Evolutionary conservation across 805 yeast genomes (phyloP).

Genomic region (Ascoidea rubescens): DNA sequence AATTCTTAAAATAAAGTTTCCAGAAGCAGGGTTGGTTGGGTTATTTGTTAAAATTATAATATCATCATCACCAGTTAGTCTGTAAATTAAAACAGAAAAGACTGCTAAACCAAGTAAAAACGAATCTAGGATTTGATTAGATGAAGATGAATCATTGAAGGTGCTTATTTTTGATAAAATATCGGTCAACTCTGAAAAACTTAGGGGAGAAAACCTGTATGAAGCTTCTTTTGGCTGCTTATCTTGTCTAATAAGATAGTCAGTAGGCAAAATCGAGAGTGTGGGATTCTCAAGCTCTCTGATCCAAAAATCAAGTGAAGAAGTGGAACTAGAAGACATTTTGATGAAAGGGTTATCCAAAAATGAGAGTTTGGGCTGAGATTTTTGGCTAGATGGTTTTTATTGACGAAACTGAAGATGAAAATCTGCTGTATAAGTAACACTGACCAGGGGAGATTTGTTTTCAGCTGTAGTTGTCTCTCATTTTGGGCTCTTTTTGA

Average conservation of each 20-base stretch:
- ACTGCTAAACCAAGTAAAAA: conserved; percentile 49
- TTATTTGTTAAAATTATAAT: conserved; percentile 70
- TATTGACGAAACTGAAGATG: no score
- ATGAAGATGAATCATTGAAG: conserved; percentile 10
- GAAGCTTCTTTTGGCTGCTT: conserved; percentile 55
- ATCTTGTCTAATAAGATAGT: conserved; percentile 64
- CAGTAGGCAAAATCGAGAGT: conserved; percentile 77
- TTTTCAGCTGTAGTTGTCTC: no score
- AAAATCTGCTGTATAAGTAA: no score
- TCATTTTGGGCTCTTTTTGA: no score
- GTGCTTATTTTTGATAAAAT: not conserved
- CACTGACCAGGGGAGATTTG: no score
- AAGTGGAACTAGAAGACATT: conserved; percentile 10
- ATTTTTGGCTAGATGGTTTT: no score
- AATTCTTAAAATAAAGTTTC: conserved; percentile 50
- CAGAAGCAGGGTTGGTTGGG: conserved; percentile 15
- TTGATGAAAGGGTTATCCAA: no score
- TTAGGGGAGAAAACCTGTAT: conserved; percentile 22
- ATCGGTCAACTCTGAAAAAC: not conserved
- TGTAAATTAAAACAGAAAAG: conserved; percentile 55
- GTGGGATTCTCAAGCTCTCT: conserved; percentile 64
- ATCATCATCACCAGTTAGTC: conserved; percentile 91
- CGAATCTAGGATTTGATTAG: conserved; percentile 15
- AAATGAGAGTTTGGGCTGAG: no score
- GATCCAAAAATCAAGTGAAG: conserved; percentile 40